Base-by-base conservation (phyloP, 1,284 basidiomycete genomes). In the Trichosporon sp. region DNA sequence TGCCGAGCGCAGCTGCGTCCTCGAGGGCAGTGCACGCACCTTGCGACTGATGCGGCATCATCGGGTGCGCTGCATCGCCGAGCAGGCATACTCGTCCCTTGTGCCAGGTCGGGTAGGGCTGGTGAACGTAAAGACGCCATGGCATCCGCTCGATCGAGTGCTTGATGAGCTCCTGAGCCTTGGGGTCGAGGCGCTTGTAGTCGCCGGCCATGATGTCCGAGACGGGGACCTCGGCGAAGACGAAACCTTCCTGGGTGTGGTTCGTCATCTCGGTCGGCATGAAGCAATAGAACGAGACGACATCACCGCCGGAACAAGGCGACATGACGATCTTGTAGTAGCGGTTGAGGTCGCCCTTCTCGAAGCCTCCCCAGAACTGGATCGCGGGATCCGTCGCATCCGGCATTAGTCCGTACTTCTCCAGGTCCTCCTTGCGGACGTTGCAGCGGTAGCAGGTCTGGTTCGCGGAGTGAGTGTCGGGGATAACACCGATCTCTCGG, bases 261-360 rank as follows among this genome's bases (percentile, higher is more conserved):
- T 75, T 77, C 21, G 79, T 77, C 58, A 79, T 63, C 56, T 81
- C 77, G 59, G 74, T 71, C 2, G 74, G 73, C 69, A 73, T 74
- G 67, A 77, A 75, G 69, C 71, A 71, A 67, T 81, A 81, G 73
- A 81, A 81, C 13, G 77, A 79, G 21, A 80, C 73, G 57, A 80
- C 60, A 33, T 77, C 70, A 46, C 73, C 75, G 37, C 67, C 74
- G 4, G 73, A 71, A 62, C 77, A 78, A 0, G 78, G 78, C 49
- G 68, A 70, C 76, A 80, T 78, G 66, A 81, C 79, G 58, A 81
- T 78, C 71, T 81, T 81, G 73, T 78, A 79, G 71, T 77, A 79
- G 8, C 56, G 60, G 60, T 36, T 66, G 25, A 71, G 64, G 58
- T 70, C 70, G 62, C 72, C 72, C 66, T 71, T 73, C 62, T 68